Conservation (phyloP, 2,329 filamentous ascomycete species). For the Ophiosphaerella narmari region DNA sequence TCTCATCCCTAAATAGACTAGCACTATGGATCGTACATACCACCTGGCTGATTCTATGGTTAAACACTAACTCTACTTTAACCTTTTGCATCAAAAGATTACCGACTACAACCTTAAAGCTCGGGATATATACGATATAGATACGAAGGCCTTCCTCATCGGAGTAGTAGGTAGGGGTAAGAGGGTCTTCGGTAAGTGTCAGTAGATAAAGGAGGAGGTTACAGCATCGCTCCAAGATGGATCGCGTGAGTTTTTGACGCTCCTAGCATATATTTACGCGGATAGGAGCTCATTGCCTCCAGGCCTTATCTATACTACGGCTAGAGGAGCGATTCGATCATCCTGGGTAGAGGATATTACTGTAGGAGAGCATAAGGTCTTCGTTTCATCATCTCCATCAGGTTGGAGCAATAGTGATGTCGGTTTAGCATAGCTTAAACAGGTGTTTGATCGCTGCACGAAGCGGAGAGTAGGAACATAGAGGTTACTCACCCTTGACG, state of each 20-base stretch:
- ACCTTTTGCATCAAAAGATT: conserved; percentile 11
- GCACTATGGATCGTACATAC: conserved; percentile 16
- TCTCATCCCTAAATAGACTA: conserved; percentile 17
- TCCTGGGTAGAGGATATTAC: conserved; percentile 1
- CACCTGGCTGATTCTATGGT: conserved; percentile 20
- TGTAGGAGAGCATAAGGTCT: not conserved
- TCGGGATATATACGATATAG: conserved; percentile 14
- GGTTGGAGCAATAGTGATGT: not conserved
- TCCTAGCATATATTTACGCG: conserved; percentile 14
- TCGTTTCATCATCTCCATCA: not conserved
- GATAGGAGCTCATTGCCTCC: conserved; percentile 7
- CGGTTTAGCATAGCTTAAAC: not conserved
- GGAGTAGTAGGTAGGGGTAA: conserved; percentile 6
- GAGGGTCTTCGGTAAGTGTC: conserved; percentile 9
- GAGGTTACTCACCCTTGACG: too few relatives aligned
- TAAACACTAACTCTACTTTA: conserved; percentile 23
- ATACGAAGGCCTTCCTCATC: conserved; percentile 10
- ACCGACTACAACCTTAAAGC: conserved; percentile 8
- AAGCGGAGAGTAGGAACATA: too few relatives aligned
- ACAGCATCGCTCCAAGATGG: conserved; percentile 11
- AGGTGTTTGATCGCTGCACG: not conserved
- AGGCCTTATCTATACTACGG: not conserved
- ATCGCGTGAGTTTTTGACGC: conserved; percentile 9
- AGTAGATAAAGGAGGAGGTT: not conserved
- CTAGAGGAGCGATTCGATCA: not conserved